Evolutionary conservation across 352 stramenopile genomes (phyloP), one percentile per base, ranked within the genome.

Genomic region (Globisporangium megalacanthum): DNA sequence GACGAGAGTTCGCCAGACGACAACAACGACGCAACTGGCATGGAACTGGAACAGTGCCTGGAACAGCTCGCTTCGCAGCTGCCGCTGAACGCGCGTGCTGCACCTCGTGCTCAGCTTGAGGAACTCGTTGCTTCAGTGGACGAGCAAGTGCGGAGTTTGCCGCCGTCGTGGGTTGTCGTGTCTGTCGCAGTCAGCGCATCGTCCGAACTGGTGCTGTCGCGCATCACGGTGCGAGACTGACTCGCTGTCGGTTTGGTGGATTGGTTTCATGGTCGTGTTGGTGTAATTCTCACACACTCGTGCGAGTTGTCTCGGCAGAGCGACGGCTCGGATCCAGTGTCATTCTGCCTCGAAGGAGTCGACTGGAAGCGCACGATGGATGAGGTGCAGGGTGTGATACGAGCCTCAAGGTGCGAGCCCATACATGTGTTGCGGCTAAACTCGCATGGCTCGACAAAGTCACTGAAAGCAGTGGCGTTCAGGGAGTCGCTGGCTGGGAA

Each of bases 401-500:
- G 72, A 37, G 54, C 71, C 17, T 93, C 83, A 45, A 79, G 80
- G 83, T 86, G 67, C n/a, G 50, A 46, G 6, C 29, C 15, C 2
- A 52, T 3, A 19, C 2, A 15, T 4, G n/a, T 22, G 41, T 54
- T 14, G 7, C 25, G 47, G 10, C 22, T 22, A 4, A 36, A 42
- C 29, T 0, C 11, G 14, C 25, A 31, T 52, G 29, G 35, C 35
- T 39, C 10, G 35, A 39, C 8, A 45, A 13, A 36, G 25, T 29
- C 4, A 19, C 57, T 52, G 22, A 19, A 47, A 39, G 7, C 7
- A 2, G 35, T 39, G 35, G 35, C 35, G 6, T 13, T 39, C 19
- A 94, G 83, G 44, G 55, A 72, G 19, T 77, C 77, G 22, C 61
- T 94, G 25, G 84, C 74, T 44, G 81, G 79, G 0, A 70, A 92